phyloP scores from a whole-genome alignment of 495 filamentous ascomycete species.

The Hypomontagnella monticulosa region DNA sequence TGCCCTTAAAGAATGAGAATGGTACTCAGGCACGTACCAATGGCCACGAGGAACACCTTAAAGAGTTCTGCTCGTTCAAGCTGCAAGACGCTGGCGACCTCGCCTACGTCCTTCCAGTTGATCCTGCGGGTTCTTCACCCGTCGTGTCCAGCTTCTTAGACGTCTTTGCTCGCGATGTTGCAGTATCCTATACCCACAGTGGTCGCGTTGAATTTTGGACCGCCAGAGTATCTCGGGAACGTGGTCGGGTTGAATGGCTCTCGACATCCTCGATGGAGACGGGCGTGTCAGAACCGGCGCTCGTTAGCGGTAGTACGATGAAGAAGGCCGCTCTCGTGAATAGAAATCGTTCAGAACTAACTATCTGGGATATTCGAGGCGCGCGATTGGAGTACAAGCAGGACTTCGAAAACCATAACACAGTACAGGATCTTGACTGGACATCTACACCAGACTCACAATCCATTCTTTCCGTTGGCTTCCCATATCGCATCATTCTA shows the following conservation, averaged over 20 bases:
- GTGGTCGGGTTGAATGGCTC: conserved; percentile 77
- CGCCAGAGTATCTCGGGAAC: conserved; percentile 71
- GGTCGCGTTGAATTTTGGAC: conserved; percentile 88
- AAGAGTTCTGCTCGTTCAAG: conserved; percentile 76
- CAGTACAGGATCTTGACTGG: conserved; percentile 91
- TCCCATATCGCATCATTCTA: conserved; percentile 82
- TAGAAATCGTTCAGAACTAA: conserved; percentile 74
- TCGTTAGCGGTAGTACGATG: conserved; percentile 86
- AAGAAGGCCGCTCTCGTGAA: conserved; percentile 89
- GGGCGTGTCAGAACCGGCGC: conserved; percentile 72
- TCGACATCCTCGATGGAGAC: conserved; percentile 86
- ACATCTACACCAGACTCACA: conserved; percentile 91
- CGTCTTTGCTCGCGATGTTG: conserved; percentile 86
- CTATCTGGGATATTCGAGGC: conserved; percentile 90
- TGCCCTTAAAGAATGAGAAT: conserved; percentile 53
- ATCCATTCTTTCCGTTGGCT: conserved; percentile 91
- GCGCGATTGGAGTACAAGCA: conserved; percentile 83
- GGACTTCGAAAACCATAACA: conserved; percentile 74
- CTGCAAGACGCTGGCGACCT: conserved; percentile 78
- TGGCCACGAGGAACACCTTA: conserved; percentile 55
- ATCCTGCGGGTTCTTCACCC: conserved; percentile 81
- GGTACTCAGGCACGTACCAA: conserved; percentile 44
- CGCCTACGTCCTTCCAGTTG: conserved; percentile 85
- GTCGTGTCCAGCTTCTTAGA: conserved; percentile 84
- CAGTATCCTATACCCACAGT: conserved; percentile 81